Conservation (phyloP, 2,329 filamentous ascomycete genomes). For the Geoglossum cookeanum region DNA sequence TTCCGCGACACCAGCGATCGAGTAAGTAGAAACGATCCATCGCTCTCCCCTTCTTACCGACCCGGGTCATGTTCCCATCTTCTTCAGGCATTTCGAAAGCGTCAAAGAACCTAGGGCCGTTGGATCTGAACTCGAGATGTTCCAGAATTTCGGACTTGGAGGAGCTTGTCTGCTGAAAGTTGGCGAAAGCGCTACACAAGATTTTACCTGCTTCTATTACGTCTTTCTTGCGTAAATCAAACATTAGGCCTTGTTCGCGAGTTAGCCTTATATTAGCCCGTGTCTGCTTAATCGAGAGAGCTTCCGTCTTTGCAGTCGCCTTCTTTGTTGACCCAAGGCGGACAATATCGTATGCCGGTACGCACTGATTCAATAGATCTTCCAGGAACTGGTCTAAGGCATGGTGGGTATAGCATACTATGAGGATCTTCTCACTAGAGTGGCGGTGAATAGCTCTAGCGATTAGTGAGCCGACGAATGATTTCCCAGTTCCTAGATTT, state of each 20-base stretch:
- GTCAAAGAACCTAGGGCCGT: conserved; percentile 32
- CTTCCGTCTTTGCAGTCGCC: too few species aligned
- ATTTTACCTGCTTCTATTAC: background rate
- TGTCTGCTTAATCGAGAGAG: too few species aligned
- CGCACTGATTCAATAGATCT: background rate
- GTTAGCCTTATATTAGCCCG: too few species aligned
- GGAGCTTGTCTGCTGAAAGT: conserved; percentile 8
- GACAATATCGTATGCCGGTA: background rate
- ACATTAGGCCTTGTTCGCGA: too few species aligned
- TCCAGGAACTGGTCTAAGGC: conserved; percentile 44
- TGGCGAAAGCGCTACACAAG: conserved; percentile 10
- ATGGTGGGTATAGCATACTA: conserved; percentile 51
- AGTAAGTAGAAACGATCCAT: conserved; percentile 32
- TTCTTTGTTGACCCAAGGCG: background rate
- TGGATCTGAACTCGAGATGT: conserved; percentile 29
- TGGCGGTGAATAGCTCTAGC: conserved; percentile 32
- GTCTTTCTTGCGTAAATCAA: background rate
- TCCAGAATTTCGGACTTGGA: conserved; percentile 19
- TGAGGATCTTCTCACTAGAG: conserved; percentile 34
- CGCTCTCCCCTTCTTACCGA: conserved; percentile 27
- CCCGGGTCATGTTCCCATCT: conserved; percentile 26
- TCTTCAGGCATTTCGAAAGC: conserved; percentile 34
- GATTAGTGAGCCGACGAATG: conserved; percentile 47
- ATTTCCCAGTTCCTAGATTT: conserved; percentile 48
- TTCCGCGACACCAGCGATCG: conserved; percentile 31